Base-by-base conservation (phyloP, 169 alveolate species). In the Plasmodium reichenowi region DNA sequence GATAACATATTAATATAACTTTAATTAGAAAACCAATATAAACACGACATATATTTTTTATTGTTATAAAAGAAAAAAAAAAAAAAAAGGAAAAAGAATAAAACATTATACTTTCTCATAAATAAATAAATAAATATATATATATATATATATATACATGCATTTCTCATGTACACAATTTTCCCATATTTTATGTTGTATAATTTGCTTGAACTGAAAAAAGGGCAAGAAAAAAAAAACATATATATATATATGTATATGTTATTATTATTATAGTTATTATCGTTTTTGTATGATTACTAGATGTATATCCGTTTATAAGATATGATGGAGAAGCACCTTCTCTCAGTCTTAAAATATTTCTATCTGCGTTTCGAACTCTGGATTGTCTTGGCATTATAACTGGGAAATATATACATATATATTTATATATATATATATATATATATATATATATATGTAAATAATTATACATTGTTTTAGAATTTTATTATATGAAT, bases 311-410 rank as follows among this genome's bases (percentile, higher is more conserved):
- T 72, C 92, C 92, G 43, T 67, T 64, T 15, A 72, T 64, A 24
- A 86, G 71, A 54, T 58, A 60, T 5, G 92, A 86, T 17, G 92
- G 92, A 17, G 92, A 43, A n/a, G 71, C 87, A 0, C 92, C 92
- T 72, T 86, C 92, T 86, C 92, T 73, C 13, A 86, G 24, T n/a
- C 24, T 86, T 48, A 86, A 73, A 86, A 86, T 86, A 22, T 24
- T 50, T 52, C 92, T 86, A 13, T 86, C 92, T 24, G 92, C 70
- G 58, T 60, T 72, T 72, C 87, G 58, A 47, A 83, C 64, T 63
- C 91, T 83, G 43, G 91, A 83, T 58, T 83, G 91, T 17, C 91
- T 67, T 13, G 91, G 91, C 80, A 83, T 83, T 20, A 83, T 67
- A n/a, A 83, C 91, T 80, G 2, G 24, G 17, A 43, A 56, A 24